Percentiles rank a stretch among this genome's conserved stretches.
phyloP scores from a whole-genome alignment of 2,329 filamentous ascomycete species.

The Talaromyces islandicus region DNA sequence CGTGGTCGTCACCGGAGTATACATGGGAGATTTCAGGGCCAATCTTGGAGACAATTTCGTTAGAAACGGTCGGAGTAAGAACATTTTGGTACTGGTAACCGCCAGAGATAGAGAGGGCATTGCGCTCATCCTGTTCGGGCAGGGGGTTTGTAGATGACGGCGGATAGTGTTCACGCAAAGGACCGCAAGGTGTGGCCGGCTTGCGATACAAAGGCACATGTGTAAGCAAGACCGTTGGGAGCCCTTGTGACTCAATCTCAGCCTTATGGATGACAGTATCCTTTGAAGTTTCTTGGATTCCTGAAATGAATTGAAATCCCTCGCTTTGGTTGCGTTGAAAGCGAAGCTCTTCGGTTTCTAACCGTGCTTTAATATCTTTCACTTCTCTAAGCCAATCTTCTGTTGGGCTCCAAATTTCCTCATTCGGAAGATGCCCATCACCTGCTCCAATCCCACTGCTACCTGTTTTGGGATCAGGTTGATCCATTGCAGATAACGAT shows the following conservation, averaged over 20 bases:
- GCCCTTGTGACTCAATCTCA: slow-evolving; percentile 42
- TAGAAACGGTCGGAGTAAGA: slow-evolving; percentile 68
- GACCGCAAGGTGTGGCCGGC: slow-evolving; percentile 80
- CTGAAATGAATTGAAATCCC: slow-evolving; percentile 53
- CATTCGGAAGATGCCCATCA: slow-evolving; percentile 46
- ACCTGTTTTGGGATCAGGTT: slow-evolving; percentile 46
- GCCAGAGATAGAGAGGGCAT: slow-evolving; percentile 67
- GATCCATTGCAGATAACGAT: slow-evolving; percentile 71
- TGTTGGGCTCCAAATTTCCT: slow-evolving; percentile 66
- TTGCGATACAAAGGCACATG: slow-evolving; percentile 86
- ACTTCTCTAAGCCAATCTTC: slow-evolving; percentile 69
- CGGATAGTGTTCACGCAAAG: slow-evolving; percentile 75
- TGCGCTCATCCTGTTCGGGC: slow-evolving; percentile 58
- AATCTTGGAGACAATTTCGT: slow-evolving; percentile 67
- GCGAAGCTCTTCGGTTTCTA: slow-evolving; percentile 63
- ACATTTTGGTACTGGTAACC: slow-evolving; percentile 99
- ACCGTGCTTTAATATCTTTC: slow-evolving; percentile 58
- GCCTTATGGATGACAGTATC: slow-evolving; percentile 23
- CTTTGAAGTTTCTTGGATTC: slow-evolving; percentile 53
- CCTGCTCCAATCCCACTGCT: slow-evolving; percentile 40
- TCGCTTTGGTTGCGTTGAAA: slow-evolving; percentile 57
- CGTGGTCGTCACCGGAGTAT: slow-evolving; percentile 95
- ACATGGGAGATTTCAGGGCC: slow-evolving; percentile 72
- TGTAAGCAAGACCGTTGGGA: slow-evolving; percentile 83
- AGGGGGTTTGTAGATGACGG: slow-evolving; percentile 58